Conservation (phyloP, 257 asterid genomes). For the Solanum peruvianum region DNA sequence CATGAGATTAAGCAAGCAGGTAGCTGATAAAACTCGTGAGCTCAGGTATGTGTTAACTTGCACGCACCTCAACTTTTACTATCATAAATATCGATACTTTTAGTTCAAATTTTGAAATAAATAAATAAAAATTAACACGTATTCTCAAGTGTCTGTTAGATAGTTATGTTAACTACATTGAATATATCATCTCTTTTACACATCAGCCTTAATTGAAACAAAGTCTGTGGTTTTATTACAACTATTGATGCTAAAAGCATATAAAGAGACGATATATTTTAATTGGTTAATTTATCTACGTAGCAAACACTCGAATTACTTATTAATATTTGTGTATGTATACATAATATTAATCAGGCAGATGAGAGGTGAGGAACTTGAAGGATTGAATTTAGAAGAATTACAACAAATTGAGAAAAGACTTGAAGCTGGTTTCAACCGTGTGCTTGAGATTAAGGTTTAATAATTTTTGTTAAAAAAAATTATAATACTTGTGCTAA, state of each 20-base stretch:
- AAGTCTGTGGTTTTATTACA: not conserved
- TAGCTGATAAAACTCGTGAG: conserved; percentile 18
- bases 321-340: not conserved
- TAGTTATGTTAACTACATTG: not conserved
- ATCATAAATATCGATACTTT: not conserved
- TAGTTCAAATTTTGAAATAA: no score
- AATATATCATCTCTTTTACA: not conserved
- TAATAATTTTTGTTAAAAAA: not conserved
- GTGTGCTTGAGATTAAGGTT: conserved; percentile 28
- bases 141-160: no score
- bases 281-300: not conserved
- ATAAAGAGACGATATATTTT: not conserved
- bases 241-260: not conserved
- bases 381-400: conserved; percentile 24
- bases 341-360: not conserved
- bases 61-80: not conserved
- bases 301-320: not conserved
- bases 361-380: conserved; percentile 32
- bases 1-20: conserved; percentile 16
- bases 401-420: conserved; percentile 24
- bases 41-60: not conserved
- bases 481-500: not conserved
- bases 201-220: not conserved
- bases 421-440: conserved; percentile 20
- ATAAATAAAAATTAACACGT: no score